Base-by-base conservation (phyloP, 306 rosid genomes). In the Pyrus bretschneideri region DNA sequence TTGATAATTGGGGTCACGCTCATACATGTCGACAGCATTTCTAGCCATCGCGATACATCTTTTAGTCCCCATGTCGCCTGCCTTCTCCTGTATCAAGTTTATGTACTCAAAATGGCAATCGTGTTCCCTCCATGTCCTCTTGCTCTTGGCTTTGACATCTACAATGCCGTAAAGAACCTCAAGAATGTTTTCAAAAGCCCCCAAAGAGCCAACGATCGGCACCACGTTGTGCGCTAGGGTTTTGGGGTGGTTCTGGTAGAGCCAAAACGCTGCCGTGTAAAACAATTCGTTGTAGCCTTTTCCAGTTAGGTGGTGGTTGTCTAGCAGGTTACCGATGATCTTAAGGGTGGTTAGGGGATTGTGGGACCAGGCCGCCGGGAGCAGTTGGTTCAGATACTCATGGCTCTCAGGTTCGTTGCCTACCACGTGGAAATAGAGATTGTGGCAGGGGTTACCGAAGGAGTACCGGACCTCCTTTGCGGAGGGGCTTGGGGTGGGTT, bases 171-270 rank as follows among this genome's bases (percentile, higher is more conserved):
- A 87, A 11, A 91, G 90, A 70, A 89, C 83, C 76, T 91, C 91
- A 5, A 88, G 90, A 44, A 91, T 78, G 67, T 91, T 90, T 76
- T 86, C 86, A 77, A 89, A 84, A 83, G 80, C 86, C 1, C 96
- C 96, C 58, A 91, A 86, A 1, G 12, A 2, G 29, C 72, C 83
- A 2, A 90, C 89, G 6, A 91, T 76, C 11, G 90, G 75, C 29
- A 83, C 76, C 30, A 89, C 59, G 27, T 89, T 91, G 77, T 51
- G 64, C 0, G 84, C 87, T 1, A 91, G 85, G n/a, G 96, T 86
- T 17, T 76, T 87, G 33, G 92, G 96, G 73, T 91, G 96, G 67
- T 73, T 45, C 3, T 23, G 9, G 84, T 84, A 83, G 59, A 89
- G 85, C 90, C 89, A 91, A 9, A 86, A 19, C 4, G 90, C 90